Evolutionary conservation across 1,284 basidiomycete genomes (phyloP).

Genomic region (Rugosomyces carneus): DNA sequence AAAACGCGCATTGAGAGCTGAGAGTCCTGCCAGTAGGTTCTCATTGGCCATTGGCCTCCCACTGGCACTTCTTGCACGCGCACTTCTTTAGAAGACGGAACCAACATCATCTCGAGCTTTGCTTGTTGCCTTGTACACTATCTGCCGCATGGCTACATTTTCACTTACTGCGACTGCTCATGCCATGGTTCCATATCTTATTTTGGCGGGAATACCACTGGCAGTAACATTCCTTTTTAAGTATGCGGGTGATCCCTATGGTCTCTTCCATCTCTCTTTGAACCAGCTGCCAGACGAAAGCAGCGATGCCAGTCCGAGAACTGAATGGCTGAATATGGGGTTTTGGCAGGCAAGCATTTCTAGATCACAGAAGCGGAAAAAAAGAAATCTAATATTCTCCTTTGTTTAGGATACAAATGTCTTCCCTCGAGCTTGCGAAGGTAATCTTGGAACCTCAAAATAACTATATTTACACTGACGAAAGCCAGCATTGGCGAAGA

Average conservation of each 20-base stretch:
- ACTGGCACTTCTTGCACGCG: background rate
- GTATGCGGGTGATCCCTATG: slow-evolving; percentile 40
- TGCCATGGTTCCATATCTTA: background rate
- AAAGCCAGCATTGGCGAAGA: slow-evolving; percentile 46
- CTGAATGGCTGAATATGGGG: slow-evolving; percentile 68
- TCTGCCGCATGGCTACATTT: background rate
- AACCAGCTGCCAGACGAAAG: slow-evolving; percentile 35
- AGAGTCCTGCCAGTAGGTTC: slow-evolving; percentile 15
- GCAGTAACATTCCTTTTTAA: background rate
- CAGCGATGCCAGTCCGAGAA: slow-evolving; percentile 30
- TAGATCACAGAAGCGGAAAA: background rate
- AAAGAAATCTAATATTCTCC: too few relatives aligned
- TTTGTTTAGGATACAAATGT: slow-evolving; percentile 35
- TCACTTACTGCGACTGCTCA: background rate
- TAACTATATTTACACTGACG: background rate
- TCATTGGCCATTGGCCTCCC: background rate
- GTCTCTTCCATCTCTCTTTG: slow-evolving; percentile 45
- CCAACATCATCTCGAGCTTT: background rate
- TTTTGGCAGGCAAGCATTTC: slow-evolving; percentile 47
- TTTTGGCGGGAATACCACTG: background rate
- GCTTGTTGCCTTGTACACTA: background rate
- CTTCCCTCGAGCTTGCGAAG: slow-evolving; percentile 60
- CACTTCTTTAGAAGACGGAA: slow-evolving; percentile 3
- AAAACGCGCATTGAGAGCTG: slow-evolving; percentile 20
- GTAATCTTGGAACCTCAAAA: slow-evolving; percentile 24